These are phyloP conservation scores for Acorus calamus DNA, from an alignment of 106 monocot genomes.

Conservation along the genomic window DNA sequence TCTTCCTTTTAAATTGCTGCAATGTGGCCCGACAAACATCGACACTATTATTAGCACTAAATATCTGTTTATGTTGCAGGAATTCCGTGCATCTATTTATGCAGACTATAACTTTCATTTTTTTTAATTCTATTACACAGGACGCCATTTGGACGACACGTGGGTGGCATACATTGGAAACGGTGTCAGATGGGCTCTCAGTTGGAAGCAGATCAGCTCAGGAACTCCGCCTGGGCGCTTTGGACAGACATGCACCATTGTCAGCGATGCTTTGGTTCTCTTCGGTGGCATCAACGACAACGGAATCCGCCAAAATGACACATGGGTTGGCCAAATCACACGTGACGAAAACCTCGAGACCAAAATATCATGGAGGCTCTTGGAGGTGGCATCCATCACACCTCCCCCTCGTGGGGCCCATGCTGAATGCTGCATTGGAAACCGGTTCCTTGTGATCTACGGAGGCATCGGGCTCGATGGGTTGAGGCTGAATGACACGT, in stretches of 20 bases:
- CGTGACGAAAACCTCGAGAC: conserved; percentile 18
- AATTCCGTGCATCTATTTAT: not conserved
- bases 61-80: not conserved
- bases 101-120: not conserved
- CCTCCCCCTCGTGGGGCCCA: conserved; percentile 92
- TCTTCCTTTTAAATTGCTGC: too few relatives aligned
- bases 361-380: conserved; percentile 45
- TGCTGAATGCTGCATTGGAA: conserved; percentile 47
- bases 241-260: conserved; percentile 61
- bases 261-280: conserved; percentile 44
- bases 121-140: conserved; percentile 31
- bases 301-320: conserved; percentile 71
- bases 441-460: conserved; percentile 49
- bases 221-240: conserved; percentile 83
- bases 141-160: conserved; percentile 91
- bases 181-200: conserved; percentile 16
- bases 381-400: conserved; percentile 40
- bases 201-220: conserved; percentile 56
- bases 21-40: too few relatives aligned
- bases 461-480: conserved; percentile 67
- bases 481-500: conserved; percentile 59
- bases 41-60: too few relatives aligned
- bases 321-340: conserved; percentile 55
- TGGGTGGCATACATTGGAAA: conserved; percentile 68
- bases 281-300: conserved; percentile 92